Evolutionary conservation across 2,329 filamentous ascomycete genomes (phyloP).

Genomic region (Hortaea werneckii): DNA sequence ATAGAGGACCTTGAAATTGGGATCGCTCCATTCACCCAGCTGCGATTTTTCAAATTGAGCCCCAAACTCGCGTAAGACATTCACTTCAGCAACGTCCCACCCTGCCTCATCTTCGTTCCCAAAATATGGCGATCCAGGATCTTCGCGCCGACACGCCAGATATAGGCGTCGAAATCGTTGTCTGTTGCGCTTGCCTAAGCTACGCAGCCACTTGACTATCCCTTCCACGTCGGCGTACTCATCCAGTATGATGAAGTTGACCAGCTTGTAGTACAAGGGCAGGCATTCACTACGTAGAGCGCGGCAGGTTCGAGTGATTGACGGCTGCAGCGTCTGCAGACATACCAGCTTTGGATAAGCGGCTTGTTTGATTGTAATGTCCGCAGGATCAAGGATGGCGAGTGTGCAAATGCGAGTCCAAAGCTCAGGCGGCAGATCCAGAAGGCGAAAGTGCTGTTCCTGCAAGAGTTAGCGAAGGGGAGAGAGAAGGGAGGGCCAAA

Average conservation of each 20-base stretch:
- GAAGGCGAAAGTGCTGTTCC: neutral
- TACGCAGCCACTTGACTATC: neutral
- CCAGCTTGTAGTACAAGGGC: neutral
- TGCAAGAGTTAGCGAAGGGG: neutral
- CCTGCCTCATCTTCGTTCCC: neutral
- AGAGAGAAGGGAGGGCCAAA: neutral
- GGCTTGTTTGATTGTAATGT: neutral
- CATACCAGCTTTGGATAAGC: neutral
- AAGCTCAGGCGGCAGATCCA: slow-evolving; percentile 3
- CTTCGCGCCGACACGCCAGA: neutral
- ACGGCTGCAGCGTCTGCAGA: neutral
- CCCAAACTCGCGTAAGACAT: neutral
- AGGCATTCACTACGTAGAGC: neutral
- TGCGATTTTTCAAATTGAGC: neutral
- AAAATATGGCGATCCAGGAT: neutral
- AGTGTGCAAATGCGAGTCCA: neutral
- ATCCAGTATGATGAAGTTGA: neutral
- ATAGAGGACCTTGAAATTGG: neutral
- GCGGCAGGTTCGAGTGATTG: neutral
- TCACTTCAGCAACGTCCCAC: neutral
- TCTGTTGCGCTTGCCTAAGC: neutral
- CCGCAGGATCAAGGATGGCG: neutral
- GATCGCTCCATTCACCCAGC: neutral
- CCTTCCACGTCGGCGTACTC: neutral
- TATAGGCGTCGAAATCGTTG: neutral